These are phyloP conservation scores for Skeletonema marinoi DNA, from an alignment of 108 stramenopile species.

Conservation along the genomic window DNA sequence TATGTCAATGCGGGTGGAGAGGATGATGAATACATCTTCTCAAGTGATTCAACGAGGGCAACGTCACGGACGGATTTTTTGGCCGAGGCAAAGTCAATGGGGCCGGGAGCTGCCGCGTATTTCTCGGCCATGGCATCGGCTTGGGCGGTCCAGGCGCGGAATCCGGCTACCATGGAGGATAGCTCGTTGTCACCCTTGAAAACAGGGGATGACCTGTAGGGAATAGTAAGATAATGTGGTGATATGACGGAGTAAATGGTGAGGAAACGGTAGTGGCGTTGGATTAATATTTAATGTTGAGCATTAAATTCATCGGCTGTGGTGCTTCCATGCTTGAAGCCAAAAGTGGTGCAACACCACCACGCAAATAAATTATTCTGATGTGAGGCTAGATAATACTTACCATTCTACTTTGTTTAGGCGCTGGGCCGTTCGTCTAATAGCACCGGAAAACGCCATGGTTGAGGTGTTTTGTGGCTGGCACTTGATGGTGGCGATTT, in stretches of 20 bases:
- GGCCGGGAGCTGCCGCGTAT: slow-evolving; percentile 75
- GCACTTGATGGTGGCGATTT: not conserved
- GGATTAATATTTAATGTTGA: not conserved
- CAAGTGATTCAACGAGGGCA: slow-evolving; percentile 73
- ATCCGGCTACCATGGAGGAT: slow-evolving; percentile 68
- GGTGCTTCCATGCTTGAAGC: not conserved
- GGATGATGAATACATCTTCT: slow-evolving; percentile 68
- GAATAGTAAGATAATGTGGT: not conserved
- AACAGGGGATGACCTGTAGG: slow-evolving; percentile 68
- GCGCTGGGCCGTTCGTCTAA: slow-evolving; percentile 45
- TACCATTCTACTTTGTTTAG: slow-evolving; percentile 50
- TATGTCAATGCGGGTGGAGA: slow-evolving; percentile 66
- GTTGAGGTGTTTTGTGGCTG: slow-evolving; percentile 1
- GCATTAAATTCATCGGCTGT: not conserved
- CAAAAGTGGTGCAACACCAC: not conserved
- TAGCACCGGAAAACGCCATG: slow-evolving; percentile 47
- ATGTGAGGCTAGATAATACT: not conserved
- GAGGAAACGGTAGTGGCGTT: not conserved
- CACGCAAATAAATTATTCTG: not conserved
- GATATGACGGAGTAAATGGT: not conserved
- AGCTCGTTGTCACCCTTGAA: slow-evolving; percentile 82
- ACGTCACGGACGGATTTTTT: slow-evolving; percentile 76
- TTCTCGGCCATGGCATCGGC: slow-evolving; percentile 84
- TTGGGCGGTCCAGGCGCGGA: slow-evolving; percentile 82
- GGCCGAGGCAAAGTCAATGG: slow-evolving; percentile 78